Evolutionary conservation across 331 rosid genomes (phyloP).

Genomic region (Quercus lobata): DNA sequence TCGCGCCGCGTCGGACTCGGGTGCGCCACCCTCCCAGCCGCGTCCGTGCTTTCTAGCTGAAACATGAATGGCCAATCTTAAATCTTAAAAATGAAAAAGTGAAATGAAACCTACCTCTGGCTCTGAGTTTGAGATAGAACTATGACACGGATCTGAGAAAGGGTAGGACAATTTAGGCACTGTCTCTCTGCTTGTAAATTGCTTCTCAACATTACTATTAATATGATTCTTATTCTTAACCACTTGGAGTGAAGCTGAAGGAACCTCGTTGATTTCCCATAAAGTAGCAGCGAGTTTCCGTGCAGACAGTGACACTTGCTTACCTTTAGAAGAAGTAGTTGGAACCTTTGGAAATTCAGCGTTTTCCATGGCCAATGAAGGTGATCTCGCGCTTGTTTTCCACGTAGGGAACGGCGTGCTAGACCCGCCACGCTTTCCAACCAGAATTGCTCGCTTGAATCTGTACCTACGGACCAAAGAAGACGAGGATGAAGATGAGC

Average conservation of each 20-base stretch:
- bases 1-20: no score
- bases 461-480: constrained; percentile 57
- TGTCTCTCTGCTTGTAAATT: constrained; percentile 31
- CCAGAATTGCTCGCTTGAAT: constrained; percentile 68
- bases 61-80: neutral
- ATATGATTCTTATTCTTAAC: neutral
- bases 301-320: constrained; percentile 58
- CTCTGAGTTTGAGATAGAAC: constrained; percentile 30
- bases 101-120: constrained; percentile 41
- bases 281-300: constrained; percentile 78
- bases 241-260: constrained; percentile 32
- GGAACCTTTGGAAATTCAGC: constrained; percentile 16
- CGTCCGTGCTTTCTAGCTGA: no score
- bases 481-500: constrained; percentile 74
- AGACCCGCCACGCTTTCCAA: constrained; percentile 57
- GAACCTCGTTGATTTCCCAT: constrained; percentile 68
- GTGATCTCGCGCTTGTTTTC: constrained; percentile 56
- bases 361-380: constrained; percentile 33
- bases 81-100: neutral
- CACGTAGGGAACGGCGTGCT: constrained; percentile 72
- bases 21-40: no score
- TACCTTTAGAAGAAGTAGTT: constrained; percentile 32
- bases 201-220: constrained; percentile 10
- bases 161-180: constrained; percentile 30
- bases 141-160: constrained; percentile 66